Evolutionary conservation across 1,284 basidiomycete species (phyloP), one percentile per base, ranked within the genome.

Genomic region (Trichosporon ovoides): DNA sequence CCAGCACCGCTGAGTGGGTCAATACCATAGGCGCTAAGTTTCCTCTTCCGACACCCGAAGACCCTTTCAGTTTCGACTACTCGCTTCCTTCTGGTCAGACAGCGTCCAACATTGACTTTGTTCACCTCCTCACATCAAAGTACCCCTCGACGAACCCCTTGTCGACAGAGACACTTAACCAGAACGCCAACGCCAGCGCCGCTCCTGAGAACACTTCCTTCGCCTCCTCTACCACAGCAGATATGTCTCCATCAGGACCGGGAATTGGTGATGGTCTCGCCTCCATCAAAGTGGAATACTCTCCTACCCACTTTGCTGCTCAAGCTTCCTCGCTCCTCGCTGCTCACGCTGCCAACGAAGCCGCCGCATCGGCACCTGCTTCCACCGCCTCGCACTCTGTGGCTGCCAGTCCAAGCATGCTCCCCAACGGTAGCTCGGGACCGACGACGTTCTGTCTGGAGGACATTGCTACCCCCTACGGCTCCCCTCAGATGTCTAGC

Each of bases 401-500:
- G 4, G 50, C 43, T 3, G 16, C 43, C 13, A 48, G 43, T 16
- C 43, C 43, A 5, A 48, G 22, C 24, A 22, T 48, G 43, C 14
- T 48, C 6, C 22, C 22, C 14, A 48, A 48, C 40, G 13, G 20
- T 7, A 46, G 40, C 55, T 18, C 36, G 31, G 49, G 49, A 2
- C n/a, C 35, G 20, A 62, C 57, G 43, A 46, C 57, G 4, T 58
- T 62, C 33, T 53, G 57, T 40, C 61, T 62, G 20, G 43, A 48
- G 22, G 57, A 62, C 43, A 57, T 56, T 31, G 34, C 52, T 13
- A 43, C 34, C 13, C 37, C 37, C 16, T 38, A 33, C 31, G 43
- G 48, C 22, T 28, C 51, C 16, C 31, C 37, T 11, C n/a, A 48
- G 49, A 19, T 37, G 24, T 48, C 49, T 11, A 59, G 55, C 43